Evolutionary conservation across 192 early-diverging fungal genomes (phyloP).

Genomic region (Kappamyces sp.): DNA sequence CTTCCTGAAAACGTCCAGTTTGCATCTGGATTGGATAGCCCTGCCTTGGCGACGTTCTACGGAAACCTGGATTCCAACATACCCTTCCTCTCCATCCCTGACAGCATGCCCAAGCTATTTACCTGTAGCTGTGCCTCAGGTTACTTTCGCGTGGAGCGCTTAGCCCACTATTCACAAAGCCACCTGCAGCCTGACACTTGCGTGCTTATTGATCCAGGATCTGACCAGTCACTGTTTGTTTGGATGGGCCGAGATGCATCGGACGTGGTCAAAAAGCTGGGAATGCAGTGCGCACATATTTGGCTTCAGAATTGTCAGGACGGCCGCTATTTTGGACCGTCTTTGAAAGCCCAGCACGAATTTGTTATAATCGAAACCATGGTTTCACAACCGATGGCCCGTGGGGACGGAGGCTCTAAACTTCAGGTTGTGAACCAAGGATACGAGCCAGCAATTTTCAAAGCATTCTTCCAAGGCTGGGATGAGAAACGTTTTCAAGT

Average conservation of each 20-base stretch:
- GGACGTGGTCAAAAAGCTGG: slow-evolving; percentile 47
- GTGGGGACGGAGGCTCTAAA: slow-evolving; percentile 9
- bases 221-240: slow-evolving; percentile 32
- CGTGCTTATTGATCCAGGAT: slow-evolving; percentile 48
- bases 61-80: too few relatives aligned
- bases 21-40: too few relatives aligned
- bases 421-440: slow-evolving; percentile 32
- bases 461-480: slow-evolving; percentile 37
- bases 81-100: background rate
- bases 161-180: slow-evolving; percentile 18
- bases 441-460: slow-evolving; percentile 26
- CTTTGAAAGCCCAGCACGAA: background rate
- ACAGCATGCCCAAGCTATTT: slow-evolving; percentile 32
- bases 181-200: slow-evolving; percentile 33
- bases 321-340: slow-evolving; percentile 16
- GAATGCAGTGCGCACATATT: slow-evolving; percentile 45
- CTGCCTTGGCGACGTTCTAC: too few relatives aligned
- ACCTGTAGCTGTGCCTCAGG: slow-evolving; percentile 37
- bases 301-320: slow-evolving; percentile 44
- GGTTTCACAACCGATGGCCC: background rate
- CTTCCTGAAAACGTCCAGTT: too few relatives aligned
- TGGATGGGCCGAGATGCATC: slow-evolving; percentile 40
- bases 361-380: background rate
- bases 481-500: slow-evolving; percentile 1
- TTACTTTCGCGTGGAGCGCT: slow-evolving; percentile 38